Conservation (phyloP, 305 asterid species). For the Withania somnifera region DNA sequence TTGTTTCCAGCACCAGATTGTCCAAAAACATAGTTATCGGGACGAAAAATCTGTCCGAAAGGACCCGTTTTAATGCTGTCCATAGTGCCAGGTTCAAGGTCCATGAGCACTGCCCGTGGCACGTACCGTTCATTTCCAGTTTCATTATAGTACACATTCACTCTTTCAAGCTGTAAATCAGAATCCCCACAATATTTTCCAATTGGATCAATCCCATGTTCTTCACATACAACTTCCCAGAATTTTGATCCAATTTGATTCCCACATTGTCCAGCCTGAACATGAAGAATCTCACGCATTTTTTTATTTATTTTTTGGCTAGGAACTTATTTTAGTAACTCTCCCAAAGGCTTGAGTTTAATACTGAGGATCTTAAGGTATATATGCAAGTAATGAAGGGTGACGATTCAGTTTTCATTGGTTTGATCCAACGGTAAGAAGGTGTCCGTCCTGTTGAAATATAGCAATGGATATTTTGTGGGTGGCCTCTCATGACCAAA, state of each 20-base stretch:
- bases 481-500: slow-evolving; percentile 1
- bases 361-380: not conserved
- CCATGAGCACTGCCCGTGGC: slow-evolving; percentile 42
- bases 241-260: slow-evolving; percentile 36
- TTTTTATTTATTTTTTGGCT: not conserved
- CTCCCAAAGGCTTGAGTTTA: not conserved
- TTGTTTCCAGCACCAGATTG: slow-evolving; percentile 32
- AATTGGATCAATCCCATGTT: slow-evolving; percentile 42
- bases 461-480: not conserved
- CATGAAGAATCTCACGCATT: slow-evolving; percentile 37
- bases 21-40: slow-evolving; percentile 29
- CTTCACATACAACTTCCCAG: slow-evolving; percentile 37
- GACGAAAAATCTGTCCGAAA: slow-evolving; percentile 26
- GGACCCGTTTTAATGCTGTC: slow-evolving; percentile 37
- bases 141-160: slow-evolving; percentile 34
- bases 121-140: slow-evolving; percentile 30
- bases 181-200: slow-evolving; percentile 27
- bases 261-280: slow-evolving; percentile 47
- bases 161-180: slow-evolving; percentile 29
- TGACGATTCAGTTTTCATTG: not conserved
- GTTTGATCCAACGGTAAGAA: not conserved
- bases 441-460: not conserved
- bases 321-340: not conserved
- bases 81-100: slow-evolving; percentile 45
- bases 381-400: not conserved